These are phyloP conservation scores for Cutaneotrichosporon curvatum DNA, from an alignment of 1,284 basidiomycete genomes.

Conservation along the genomic window DNA sequence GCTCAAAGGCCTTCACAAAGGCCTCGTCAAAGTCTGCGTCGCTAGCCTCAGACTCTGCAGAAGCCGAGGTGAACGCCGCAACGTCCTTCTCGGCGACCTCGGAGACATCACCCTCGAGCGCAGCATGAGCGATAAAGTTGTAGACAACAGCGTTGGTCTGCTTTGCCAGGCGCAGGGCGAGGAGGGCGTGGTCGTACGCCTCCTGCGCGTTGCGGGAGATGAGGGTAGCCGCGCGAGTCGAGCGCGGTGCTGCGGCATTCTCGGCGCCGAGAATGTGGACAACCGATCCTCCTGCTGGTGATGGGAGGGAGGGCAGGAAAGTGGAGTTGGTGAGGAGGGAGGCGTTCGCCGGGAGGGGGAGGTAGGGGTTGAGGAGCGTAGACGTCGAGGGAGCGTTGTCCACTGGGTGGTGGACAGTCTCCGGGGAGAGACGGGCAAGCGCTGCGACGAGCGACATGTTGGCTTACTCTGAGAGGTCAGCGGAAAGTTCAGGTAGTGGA, in stretches of 20 bases:
- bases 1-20: conserved; percentile 57
- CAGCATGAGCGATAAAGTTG: conserved; percentile 62
- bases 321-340: conserved; percentile 36
- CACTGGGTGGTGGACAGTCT: conserved; percentile 38
- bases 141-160: conserved; percentile 60
- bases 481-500: neutral
- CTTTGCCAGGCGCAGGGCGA: conserved; percentile 62
- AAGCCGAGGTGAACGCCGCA: conserved; percentile 50
- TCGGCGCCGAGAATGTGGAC: conserved; percentile 36
- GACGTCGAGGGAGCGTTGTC: conserved; percentile 17
- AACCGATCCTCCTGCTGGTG: conserved; percentile 20
- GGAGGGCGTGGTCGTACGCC: conserved; percentile 64
- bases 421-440: conserved; percentile 31
- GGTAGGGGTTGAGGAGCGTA: conserved; percentile 39
- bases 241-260: conserved; percentile 25
- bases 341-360: conserved; percentile 33
- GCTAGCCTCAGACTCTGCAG: neutral
- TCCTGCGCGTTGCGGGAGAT: conserved; percentile 59
- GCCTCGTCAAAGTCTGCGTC: conserved; percentile 19
- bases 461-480: too few relatives aligned
- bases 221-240: conserved; percentile 50
- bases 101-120: conserved; percentile 41
- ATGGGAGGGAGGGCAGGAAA: conserved; percentile 37
- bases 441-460: conserved; percentile 33
- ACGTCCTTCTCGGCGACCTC: conserved; percentile 48